Conservation (phyloP, 306 rosid genomes). For the Cyamopsis tetragonoloba region DNA sequence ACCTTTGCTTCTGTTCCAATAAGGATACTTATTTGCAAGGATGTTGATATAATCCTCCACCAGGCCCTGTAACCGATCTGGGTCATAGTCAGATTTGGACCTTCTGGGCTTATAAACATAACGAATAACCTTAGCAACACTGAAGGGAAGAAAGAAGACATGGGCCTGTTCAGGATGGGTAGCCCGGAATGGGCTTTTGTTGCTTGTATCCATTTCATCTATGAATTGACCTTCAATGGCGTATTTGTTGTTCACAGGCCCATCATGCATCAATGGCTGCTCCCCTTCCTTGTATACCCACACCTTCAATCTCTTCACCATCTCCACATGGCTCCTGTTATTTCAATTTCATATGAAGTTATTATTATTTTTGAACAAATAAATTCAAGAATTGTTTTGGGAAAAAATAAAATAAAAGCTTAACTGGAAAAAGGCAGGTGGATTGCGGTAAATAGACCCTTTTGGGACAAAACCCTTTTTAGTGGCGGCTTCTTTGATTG, state of each 20-base stretch:
- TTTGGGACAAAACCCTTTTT: slow-evolving; percentile 20
- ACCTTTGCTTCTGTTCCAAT: slow-evolving; percentile 64
- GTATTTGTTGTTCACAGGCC: slow-evolving; percentile 62
- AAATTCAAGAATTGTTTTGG: too few relatives aligned
- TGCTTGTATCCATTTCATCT: slow-evolving; percentile 51
- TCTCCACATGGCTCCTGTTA: slow-evolving; percentile 60
- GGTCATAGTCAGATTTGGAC: slow-evolving; percentile 40
- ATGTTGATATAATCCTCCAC: slow-evolving; percentile 38
- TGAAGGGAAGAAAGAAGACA: slow-evolving; percentile 53
- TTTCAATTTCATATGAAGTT: neutral
- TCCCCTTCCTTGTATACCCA: slow-evolving; percentile 67
- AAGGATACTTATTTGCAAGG: slow-evolving; percentile 35
- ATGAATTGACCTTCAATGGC: slow-evolving; percentile 72
- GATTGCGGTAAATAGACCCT: slow-evolving; percentile 33
- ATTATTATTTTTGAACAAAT: neutral
- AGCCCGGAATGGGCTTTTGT: slow-evolving; percentile 46
- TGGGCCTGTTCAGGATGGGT: slow-evolving; percentile 51
- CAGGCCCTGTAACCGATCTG: slow-evolving; percentile 41
- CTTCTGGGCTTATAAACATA: slow-evolving; percentile 44
- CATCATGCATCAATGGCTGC: slow-evolving; percentile 49
- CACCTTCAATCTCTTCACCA: slow-evolving; percentile 61
- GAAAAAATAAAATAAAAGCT: neutral
- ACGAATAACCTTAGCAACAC: slow-evolving; percentile 43
- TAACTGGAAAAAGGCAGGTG: slow-evolving; percentile 38
- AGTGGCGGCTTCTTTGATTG: neutral